Evolutionary conservation across 2,329 filamentous ascomycete species (phyloP).

Genomic region (Kalaharituber pfeilii): DNA sequence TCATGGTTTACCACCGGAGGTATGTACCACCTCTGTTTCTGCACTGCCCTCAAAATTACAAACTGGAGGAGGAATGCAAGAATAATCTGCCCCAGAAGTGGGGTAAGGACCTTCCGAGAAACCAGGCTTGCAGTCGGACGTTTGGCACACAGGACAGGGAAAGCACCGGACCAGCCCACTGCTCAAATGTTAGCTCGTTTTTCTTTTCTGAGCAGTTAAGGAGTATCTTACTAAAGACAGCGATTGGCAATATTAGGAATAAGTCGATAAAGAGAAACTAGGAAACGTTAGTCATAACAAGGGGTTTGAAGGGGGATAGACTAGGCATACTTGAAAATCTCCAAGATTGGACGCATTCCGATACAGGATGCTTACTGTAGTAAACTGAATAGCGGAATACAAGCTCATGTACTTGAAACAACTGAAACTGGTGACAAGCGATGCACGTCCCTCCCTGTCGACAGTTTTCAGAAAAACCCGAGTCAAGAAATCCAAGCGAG

Average conservation of each 20-base stretch:
- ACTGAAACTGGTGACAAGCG: conserved; percentile 94
- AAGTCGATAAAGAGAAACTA: conserved; percentile 90
- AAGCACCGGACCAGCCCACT: conserved; percentile 91
- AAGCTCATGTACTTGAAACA: conserved; percentile 99
- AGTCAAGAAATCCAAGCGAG: background rate
- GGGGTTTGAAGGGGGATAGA: no score
- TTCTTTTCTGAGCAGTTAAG: background rate
- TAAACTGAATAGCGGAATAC: conserved; percentile 99
- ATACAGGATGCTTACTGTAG: conserved; percentile 89
- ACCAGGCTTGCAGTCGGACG: conserved; percentile 83
- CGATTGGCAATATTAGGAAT: conserved; percentile 79
- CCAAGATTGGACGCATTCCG: conserved; percentile 84
- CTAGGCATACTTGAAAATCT: conserved; percentile 59
- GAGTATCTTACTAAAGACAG: conserved; percentile 61
- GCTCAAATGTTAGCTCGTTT: conserved; percentile 10
- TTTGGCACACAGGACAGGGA: conserved; percentile 58
- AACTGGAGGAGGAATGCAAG: conserved; percentile 66
- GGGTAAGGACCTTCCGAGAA: conserved; percentile 76
- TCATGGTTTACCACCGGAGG: conserved; percentile 61
- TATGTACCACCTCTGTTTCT: conserved; percentile 67
- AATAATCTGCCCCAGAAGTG: conserved; percentile 71
- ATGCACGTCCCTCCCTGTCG: conserved; percentile 67
- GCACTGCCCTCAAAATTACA: conserved; percentile 55
- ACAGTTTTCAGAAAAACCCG: conserved; percentile 1
- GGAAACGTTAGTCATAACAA: conserved; percentile 2